A percentile compares a stretch with the other conserved stretches of the same genome.
These are phyloP conservation scores for Tolypocladium inflatum DNA, from an alignment of 2,329 filamentous ascomycete genomes.

Conservation along the genomic window DNA sequence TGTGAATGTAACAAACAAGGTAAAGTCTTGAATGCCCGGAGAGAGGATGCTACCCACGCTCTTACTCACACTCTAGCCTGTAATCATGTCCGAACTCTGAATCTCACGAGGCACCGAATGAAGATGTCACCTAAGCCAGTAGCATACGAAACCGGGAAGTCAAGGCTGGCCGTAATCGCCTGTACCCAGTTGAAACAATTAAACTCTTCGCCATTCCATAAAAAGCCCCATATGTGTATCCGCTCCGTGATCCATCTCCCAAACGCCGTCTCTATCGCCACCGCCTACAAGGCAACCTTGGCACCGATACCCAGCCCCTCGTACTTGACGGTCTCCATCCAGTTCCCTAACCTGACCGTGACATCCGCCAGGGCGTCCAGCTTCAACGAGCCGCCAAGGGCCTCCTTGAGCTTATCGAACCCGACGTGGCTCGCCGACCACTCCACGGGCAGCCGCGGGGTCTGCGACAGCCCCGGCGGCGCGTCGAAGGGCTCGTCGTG, in stretches of 20 bases:
- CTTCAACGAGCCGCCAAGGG: conserved; percentile 70
- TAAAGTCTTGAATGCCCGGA: neutral
- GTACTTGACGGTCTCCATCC: conserved; percentile 65
- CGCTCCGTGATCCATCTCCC: neutral
- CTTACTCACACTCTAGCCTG: neutral
- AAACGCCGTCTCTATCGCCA: neutral
- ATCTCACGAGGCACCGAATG: neutral
- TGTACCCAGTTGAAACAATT: neutral
- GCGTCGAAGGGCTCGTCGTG: conserved; percentile 68
- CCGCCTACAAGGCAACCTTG: conserved; percentile 26
- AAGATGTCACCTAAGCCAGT: no score
- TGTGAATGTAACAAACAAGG: neutral
- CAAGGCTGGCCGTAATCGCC: neutral
- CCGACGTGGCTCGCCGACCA: conserved; percentile 72
- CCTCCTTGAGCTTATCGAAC: conserved; percentile 70
- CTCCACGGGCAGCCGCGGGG: conserved; percentile 71
- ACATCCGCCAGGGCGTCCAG: conserved; percentile 72
- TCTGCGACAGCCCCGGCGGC: conserved; percentile 61
- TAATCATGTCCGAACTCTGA: neutral
- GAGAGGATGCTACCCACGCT: neutral
- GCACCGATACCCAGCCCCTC: conserved; percentile 62
- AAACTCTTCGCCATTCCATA: neutral
- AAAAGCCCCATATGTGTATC: neutral
- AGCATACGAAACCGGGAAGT: no score
- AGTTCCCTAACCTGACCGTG: conserved; percentile 63